These are phyloP conservation scores for Metarhizium anisopliae DNA, from an alignment of 2,329 filamentous ascomycete genomes.

Conservation along the genomic window DNA sequence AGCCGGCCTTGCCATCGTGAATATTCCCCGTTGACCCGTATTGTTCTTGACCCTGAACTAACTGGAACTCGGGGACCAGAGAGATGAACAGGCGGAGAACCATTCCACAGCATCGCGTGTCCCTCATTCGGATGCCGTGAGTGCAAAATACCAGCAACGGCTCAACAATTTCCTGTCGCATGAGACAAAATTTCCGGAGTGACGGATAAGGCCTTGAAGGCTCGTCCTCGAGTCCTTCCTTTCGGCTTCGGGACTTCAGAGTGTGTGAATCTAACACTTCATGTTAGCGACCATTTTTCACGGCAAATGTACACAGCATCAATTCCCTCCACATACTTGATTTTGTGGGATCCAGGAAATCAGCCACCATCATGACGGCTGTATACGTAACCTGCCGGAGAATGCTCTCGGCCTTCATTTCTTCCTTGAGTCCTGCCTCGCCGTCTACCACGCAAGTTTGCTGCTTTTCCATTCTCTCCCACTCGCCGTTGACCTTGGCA, in stretches of 20 bases:
- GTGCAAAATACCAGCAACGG: constrained; percentile 87
- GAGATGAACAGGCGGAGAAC: constrained; percentile 81
- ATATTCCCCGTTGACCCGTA: constrained; percentile 9
- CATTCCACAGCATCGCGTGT: constrained; percentile 78
- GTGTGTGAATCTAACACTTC: constrained; percentile 1
- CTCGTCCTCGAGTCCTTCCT: neutral
- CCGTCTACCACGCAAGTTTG: constrained; percentile 55
- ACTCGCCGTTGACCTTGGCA: constrained; percentile 76
- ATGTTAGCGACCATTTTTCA: constrained; percentile 1
- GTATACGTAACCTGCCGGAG: constrained; percentile 87
- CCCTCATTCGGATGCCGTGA: constrained; percentile 80
- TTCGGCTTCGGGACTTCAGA: neutral
- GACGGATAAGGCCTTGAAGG: constrained; percentile 37
- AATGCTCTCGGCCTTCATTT: constrained; percentile 98
- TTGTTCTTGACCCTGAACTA: constrained; percentile 20
- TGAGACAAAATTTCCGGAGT: constrained; percentile 75
- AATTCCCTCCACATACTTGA: constrained; percentile 39
- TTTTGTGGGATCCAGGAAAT: constrained; percentile 70
- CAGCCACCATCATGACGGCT: constrained; percentile 83
- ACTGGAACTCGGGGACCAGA: constrained; percentile 77
- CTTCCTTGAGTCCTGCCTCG: constrained; percentile 73
- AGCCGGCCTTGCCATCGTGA: constrained; percentile 16
- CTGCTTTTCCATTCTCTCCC: constrained; percentile 64
- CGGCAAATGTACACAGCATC: neutral
- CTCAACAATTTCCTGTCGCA: constrained; percentile 69